A percentile compares a stretch with the other conserved stretches of the same genome.
These are phyloP conservation scores for Fagus sylvatica DNA, from an alignment of 306 rosid species.

Conservation along the genomic window DNA sequence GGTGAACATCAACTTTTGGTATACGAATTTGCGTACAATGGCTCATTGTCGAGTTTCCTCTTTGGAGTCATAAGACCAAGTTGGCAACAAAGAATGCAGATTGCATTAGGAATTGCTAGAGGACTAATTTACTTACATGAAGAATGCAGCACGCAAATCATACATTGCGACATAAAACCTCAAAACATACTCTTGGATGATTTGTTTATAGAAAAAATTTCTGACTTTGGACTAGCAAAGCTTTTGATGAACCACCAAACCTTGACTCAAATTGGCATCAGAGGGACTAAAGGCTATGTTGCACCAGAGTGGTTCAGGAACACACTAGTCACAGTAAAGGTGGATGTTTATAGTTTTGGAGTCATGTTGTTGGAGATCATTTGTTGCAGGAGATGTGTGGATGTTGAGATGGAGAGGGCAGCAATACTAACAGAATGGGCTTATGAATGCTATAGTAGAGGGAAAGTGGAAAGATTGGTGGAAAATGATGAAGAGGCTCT, in stretches of 20 bases:
- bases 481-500: not conserved
- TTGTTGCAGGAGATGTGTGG: not conserved
- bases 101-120: not conserved
- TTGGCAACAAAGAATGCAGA: constrained; percentile 1
- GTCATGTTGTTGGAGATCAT: constrained; percentile 4
- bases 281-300: constrained; percentile 8
- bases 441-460: not conserved
- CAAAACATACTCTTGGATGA: constrained; percentile 6
- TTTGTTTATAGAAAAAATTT: not conserved
- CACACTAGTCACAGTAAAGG: not conserved
- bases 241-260: constrained; percentile 1
- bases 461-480: not conserved
- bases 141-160: constrained; percentile 2
- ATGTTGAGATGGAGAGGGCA: constrained; percentile 5
- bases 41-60: constrained; percentile 2
- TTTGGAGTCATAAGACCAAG: not conserved
- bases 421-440: not conserved
- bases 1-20: constrained; percentile 1
- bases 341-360: constrained; percentile 1
- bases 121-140: not conserved
- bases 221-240: constrained; percentile 1
- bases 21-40: not conserved
- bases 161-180: not conserved
- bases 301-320: not conserved
- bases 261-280: not conserved